Evolutionary conservation across 805 yeast genomes (phyloP), one percentile per base, ranked within the genome.

Genomic region (Zygoascus tannicola): DNA sequence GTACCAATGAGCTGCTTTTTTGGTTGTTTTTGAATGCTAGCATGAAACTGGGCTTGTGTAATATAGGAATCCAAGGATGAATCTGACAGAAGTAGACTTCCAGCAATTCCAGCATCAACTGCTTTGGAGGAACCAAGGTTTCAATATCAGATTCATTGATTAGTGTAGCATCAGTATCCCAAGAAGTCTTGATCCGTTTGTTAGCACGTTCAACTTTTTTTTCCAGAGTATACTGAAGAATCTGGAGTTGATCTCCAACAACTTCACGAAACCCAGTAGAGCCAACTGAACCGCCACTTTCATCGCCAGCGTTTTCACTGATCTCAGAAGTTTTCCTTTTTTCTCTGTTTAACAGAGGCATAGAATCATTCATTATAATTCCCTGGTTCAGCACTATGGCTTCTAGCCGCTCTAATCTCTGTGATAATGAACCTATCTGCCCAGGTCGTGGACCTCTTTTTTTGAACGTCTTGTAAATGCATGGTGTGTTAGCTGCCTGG

Each of bases 1-100:
- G 32, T 4, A 48, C 39, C 15, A 47, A 19, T 8, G 22, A 22
- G 8, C 28, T 18, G 4, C 34, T 32, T 5, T 33, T 16, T 3
- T 44, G 30, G 16, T 30, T n/a, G 4, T 18, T 18, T 5, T 21
- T 19, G 14, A 38, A 37, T 3, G 44, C 32, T 10, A 26, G 32
- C 23, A 37, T 22, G 23, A 48, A 46, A 7, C 35, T 38, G 21
- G 42, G 39, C 28, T 38, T 30, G 19, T 48, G 51, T 22, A 48
- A 18, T 26, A 48, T 48, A 4, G 51, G 51, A 7, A 47, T 46
- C 51, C 51, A 48, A 5, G 51, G 51, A 33, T 48, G 51, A 5
- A 48, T 43, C 26, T 41, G 38, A 23, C 32, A 38, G 34, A 48
- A 48, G 33, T 48, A 48, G 12, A 30, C 22, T 3, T 19, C 20